Base-by-base conservation (phyloP, 495 filamentous ascomycete species). In the Endocarpon pusillum region DNA sequence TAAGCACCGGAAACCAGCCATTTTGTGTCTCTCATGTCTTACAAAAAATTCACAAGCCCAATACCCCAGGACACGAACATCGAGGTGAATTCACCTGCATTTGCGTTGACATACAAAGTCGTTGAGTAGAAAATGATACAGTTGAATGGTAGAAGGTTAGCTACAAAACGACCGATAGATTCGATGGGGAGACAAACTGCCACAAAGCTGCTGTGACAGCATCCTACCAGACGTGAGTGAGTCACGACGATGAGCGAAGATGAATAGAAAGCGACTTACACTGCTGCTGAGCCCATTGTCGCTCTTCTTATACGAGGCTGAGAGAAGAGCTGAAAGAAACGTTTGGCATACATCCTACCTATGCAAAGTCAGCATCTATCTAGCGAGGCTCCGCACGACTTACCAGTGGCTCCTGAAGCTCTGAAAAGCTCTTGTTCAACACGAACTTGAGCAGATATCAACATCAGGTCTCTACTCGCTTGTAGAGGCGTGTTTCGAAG, bases 401-500 rank as follows among this genome's bases (percentile, higher is more conserved):
- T n/a, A n/a, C n/a, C n/a, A n/a, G n/a, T n/a, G n/a, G n/a, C n/a
- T n/a, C 43, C 29, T 44, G 21, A 37, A 33, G 21, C 39, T 42
- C 20, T 35, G 9, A 46, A 28, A 21, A 47, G 47, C 29, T 59
- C 49, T 29, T 46, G 44, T 33, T 64, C 59, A 32, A 64, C 40
- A 26, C 45, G 37, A 7, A 65, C 51, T 31, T 65, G 76, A 1
- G 67, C 61, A 46, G 82, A 67, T 36, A 81, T 78, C 46, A 73
- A 77, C 52, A 77, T 85, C 7, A 85, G 63, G 49, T 87, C 81
- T 1, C 81, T 59, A 4, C 78, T 81, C 3, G 76, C 81, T 41
- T 84, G 78, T 26, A 85, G 45, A 1, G 62, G 62, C 20, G 66
- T 66, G 49, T 71, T 69, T 0, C 80, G 71, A 2, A 85, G 71